Evolutionary conservation across 805 yeast genomes (phyloP).

Genomic region (Kazachstania viticola): DNA sequence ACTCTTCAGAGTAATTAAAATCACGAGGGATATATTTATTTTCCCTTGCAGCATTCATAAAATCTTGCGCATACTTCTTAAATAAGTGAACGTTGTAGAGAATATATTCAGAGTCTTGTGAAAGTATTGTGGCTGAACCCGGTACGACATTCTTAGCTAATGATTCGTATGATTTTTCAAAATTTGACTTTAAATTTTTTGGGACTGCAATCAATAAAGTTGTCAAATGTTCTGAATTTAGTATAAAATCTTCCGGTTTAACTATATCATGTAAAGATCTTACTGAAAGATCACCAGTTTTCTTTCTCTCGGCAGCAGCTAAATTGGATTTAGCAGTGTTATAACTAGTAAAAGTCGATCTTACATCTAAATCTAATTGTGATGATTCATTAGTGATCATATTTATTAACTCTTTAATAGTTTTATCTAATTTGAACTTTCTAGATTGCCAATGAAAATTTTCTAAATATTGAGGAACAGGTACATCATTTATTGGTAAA

Average conservation of each 20-base stretch:
- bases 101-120: conserved; percentile 61
- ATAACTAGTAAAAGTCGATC: conserved; percentile 61
- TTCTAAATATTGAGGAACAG: conserved; percentile 49
- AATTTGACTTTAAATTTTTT: conserved; percentile 44
- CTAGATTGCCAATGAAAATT: conserved; percentile 79
- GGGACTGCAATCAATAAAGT: conserved; percentile 89
- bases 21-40: conserved; percentile 88
- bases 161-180: conserved; percentile 63
- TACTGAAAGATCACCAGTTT: conserved; percentile 86
- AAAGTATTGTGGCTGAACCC: conserved; percentile 62
- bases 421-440: conserved; percentile 74
- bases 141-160: conserved; percentile 80
- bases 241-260: conserved; percentile 68
- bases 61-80: conserved; percentile 66
- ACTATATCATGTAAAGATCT: conserved; percentile 86
- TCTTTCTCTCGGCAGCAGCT: conserved; percentile 82
- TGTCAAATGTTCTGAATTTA: conserved; percentile 74
- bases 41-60: conserved; percentile 64
- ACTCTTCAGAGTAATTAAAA: conserved; percentile 71
- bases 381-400: conserved; percentile 65
- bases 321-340: conserved; percentile 74
- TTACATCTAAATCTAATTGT: conserved; percentile 76
- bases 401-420: conserved; percentile 65
- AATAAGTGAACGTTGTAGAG: conserved; percentile 75
- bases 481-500: conserved; percentile 41